These are phyloP conservation scores for Kipferlia bialata DNA, from an alignment of 78 protist genomes.

Conservation along the genomic window DNA sequence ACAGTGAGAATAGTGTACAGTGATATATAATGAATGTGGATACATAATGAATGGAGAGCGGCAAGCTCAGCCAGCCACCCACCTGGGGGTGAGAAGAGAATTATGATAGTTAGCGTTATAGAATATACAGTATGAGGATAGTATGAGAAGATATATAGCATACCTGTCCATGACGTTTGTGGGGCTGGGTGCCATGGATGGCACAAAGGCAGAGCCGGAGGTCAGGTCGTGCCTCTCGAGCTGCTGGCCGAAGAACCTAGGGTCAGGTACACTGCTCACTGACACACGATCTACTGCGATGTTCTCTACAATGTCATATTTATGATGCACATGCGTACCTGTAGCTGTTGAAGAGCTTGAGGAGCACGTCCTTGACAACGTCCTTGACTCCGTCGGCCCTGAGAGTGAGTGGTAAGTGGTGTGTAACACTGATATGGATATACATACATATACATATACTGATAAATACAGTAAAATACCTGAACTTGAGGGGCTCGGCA, in stretches of 20 bases:
- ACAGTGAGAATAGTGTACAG: too few species aligned
- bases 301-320: not conserved
- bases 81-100: not conserved
- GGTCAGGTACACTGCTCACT: too few species aligned
- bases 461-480: too few species aligned
- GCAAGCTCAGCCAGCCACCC: too few species aligned
- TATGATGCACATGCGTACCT: not conserved
- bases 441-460: too few species aligned
- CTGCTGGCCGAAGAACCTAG: constrained; percentile 54
- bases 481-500: constrained; percentile 61
- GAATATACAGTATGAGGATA: too few species aligned
- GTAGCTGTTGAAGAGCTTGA: constrained; percentile 87
- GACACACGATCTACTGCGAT: too few species aligned
- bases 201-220: constrained; percentile 28
- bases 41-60: too few species aligned
- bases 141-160: too few species aligned
- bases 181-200: constrained; percentile 17
- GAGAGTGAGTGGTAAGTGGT: too few species aligned
- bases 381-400: constrained; percentile 56
- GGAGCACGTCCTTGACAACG: constrained; percentile 72
- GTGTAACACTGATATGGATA: too few species aligned
- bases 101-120: not conserved
- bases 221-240: constrained; percentile 7
- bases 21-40: too few species aligned
- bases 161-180: constrained; percentile 79